Evolutionary conservation across 169 alveolate genomes (phyloP).

Genomic region (Plasmodium sp.): DNA sequence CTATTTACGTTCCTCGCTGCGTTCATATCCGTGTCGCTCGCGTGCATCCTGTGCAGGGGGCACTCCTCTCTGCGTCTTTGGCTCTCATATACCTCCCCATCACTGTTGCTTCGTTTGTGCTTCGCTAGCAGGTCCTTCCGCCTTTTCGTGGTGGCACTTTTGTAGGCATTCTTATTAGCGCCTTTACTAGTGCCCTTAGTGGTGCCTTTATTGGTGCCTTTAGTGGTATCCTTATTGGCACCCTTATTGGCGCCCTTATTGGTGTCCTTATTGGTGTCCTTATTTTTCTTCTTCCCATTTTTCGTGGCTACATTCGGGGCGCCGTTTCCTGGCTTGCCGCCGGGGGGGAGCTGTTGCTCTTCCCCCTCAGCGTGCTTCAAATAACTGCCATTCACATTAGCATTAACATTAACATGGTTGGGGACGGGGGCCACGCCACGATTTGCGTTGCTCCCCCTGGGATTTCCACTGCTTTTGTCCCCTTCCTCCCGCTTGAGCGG

Average conservation of each 20-base stretch:
- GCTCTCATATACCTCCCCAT: conserved; percentile 55
- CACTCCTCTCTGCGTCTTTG: background rate
- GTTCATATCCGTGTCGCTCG: conserved; percentile 34
- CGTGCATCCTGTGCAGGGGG: background rate
- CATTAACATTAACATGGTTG: background rate
- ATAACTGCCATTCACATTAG: background rate
- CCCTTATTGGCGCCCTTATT: too few relatives aligned
- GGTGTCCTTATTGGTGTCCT: background rate
- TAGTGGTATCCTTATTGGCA: background rate
- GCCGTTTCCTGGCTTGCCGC: background rate
- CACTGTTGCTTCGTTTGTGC: conserved; percentile 34
- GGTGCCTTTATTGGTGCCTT: background rate
- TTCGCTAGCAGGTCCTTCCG: background rate
- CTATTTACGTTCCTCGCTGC: conserved; percentile 2
- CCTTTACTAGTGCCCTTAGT: background rate
- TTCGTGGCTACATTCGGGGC: background rate
- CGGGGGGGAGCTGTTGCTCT: background rate
- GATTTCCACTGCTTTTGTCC: background rate
- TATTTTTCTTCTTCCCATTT: background rate
- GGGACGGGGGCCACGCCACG: background rate
- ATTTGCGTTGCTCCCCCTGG: background rate
- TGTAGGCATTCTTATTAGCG: background rate
- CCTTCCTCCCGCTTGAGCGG: background rate
- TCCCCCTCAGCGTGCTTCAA: background rate
- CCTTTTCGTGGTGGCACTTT: background rate